Base-by-base conservation (phyloP, 805 yeast species). In the Cyberlindnera galapagoensis region DNA sequence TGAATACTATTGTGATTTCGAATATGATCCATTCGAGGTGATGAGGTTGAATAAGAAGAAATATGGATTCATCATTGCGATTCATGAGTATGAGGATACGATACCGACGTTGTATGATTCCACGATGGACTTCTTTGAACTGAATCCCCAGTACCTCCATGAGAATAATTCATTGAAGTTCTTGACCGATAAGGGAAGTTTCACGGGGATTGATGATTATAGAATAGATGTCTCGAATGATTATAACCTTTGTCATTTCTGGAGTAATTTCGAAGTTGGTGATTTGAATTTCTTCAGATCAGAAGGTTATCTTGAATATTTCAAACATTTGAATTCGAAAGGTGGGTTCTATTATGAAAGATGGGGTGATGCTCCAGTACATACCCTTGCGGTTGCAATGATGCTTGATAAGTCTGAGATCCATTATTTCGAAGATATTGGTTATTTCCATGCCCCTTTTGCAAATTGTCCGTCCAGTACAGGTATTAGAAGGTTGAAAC, bases 321-420 rank as follows among this genome's bases (percentile, higher is more conserved):
- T 83, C 52, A 69, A 79, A 18, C 63, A 62, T 53, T 63, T 84
- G 40, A 85, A 83, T 54, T 47, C 65, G 19, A 63, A 72, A 13
- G 88, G 86, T 29, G 92, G 92, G 5, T 83, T 84, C 51, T 80
- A 80, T 54, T 80, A 81, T 35, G 95, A 86, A 57, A 62, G 95
- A 37, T 87, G 96, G 96, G 96, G 96, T 11, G 96, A 87, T 59
- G 95, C 95, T 1, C 95, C 95, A 0, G 83, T 86, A 11, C 95
- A 86, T 54, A 65, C 90, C 0, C 62, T 85, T 18, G 94, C 76
- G 1, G 76, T 72, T 1, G 54, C 81, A 1, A 53, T 83, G 26
- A 53, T 83, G 26, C 57, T 83, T 40, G 71, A 76, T 40, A 67
- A 62, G 33, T 52, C 63, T 12, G 80, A 84, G 50, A 57, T 87